phyloP scores from a whole-genome alignment of 345 rosid species.

The Acer saccharum region DNA sequence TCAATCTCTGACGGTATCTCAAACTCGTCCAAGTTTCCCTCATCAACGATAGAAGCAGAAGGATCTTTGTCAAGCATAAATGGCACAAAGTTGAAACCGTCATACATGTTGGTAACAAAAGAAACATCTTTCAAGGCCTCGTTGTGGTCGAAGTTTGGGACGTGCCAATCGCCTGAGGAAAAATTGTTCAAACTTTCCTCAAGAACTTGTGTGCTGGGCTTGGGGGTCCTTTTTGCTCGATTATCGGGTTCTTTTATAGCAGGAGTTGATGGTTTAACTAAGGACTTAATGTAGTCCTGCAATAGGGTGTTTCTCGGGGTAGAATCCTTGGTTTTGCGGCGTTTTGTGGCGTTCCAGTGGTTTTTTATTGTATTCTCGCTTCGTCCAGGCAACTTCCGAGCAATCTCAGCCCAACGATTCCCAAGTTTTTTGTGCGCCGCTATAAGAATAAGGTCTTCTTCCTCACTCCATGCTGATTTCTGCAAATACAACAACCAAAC shows the following conservation, averaged over 20 bases:
- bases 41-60: background rate
- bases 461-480: constrained; percentile 78
- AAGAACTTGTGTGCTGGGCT: background rate
- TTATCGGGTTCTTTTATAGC: background rate
- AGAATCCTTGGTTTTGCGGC: constrained; percentile 38
- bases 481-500: constrained; percentile 19
- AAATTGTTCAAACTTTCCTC: background rate
- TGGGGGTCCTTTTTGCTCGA: background rate
- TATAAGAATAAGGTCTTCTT: constrained; percentile 51
- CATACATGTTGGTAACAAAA: background rate
- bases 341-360: constrained; percentile 59
- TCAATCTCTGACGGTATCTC: background rate
- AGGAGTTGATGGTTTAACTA: constrained; percentile 11
- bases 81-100: background rate
- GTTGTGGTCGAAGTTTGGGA: background rate
- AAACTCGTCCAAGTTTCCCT: background rate
- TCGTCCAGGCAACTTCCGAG: constrained; percentile 56
- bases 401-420: constrained; percentile 76
- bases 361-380: constrained; percentile 67
- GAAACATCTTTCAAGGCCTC: background rate
- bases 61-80: background rate
- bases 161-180: background rate
- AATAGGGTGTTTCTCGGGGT: constrained; percentile 15
- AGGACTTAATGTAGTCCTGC: constrained; percentile 43
- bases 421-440: constrained; percentile 57